These are phyloP conservation scores for Candida xyloterini DNA, from an alignment of 805 yeast genomes.

Conservation along the genomic window DNA sequence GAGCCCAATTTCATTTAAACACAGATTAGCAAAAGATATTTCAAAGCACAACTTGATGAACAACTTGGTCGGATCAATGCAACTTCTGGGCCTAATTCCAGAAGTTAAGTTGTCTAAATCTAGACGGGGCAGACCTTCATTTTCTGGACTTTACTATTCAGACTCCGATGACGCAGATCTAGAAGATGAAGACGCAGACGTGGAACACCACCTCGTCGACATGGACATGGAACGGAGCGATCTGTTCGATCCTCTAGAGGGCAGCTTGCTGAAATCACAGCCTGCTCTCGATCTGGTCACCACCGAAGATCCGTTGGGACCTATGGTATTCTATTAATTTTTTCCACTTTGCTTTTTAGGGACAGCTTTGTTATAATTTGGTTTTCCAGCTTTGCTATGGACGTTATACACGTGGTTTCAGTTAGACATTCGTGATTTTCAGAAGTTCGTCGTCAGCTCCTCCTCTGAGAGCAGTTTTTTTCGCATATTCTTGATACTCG, in stretches of 20 bases:
- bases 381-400: slow-evolving; percentile 3
- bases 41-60: slow-evolving; percentile 10
- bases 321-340: slow-evolving; percentile 1
- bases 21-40: slow-evolving; percentile 9
- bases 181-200: slow-evolving; percentile 14
- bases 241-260: slow-evolving; percentile 6
- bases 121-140: slow-evolving; percentile 1
- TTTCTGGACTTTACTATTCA: slow-evolving; percentile 9
- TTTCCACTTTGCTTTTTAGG: background rate
- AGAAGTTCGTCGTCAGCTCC: slow-evolving; percentile 26
- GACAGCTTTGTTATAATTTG: background rate
- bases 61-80: slow-evolving; percentile 12
- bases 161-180: slow-evolving; percentile 10
- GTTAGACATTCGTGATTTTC: slow-evolving; percentile 9
- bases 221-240: slow-evolving; percentile 9
- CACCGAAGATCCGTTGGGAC: slow-evolving; percentile 5
- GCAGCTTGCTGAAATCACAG: slow-evolving; percentile 6
- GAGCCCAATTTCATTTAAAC: slow-evolving; percentile 1
- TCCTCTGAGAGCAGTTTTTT: slow-evolving; percentile 12
- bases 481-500: slow-evolving; percentile 15
- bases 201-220: slow-evolving; percentile 10
- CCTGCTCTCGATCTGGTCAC: slow-evolving; percentile 6
- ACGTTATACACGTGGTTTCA: background rate
- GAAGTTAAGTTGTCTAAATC: slow-evolving; percentile 1
- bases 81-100: slow-evolving; percentile 12